Evolutionary conservation across 2,329 filamentous ascomycete species (phyloP), one percentile per base, ranked within the genome.

Genomic region (Ophiosphaerella korrae): DNA sequence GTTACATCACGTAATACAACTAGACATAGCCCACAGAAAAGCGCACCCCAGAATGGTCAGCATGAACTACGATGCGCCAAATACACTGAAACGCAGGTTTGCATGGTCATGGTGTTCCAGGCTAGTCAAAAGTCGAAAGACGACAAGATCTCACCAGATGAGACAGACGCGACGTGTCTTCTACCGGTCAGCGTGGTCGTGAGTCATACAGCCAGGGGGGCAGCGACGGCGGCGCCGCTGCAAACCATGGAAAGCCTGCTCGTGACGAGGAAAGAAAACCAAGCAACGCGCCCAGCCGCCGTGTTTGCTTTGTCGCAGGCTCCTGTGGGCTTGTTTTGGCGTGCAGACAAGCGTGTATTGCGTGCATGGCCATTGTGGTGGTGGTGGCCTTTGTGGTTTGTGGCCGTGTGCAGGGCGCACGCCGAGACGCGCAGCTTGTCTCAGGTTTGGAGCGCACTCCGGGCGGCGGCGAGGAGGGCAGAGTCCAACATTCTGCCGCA

Each of bases 201-300:
- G 61, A 64, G 61, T 64, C 61, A 64, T 64, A 55, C 32, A 48
- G 51, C 53, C 42, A 21, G 40, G 54, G 43, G 26, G 53, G 49
- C 60, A 54, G 55, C 49, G 42, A 49, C 31, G 42, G 32, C 50
- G 37, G 54, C 48, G 42, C 42, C 45, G 34, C 46, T 52, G 49
- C 48, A 50, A 49, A 53, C 50, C 47, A 56, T 48, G 50, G 43
- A 26, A 40, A 55, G 53, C 48, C 57, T 43, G 48, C 26, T 8
- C 26, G 11, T 2, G 26, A 4, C 52, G 42, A 21, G 35, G 11
- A 18, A 18, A 32, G 9, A n/a, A 35, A 43, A 38, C 41, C 32
- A 42, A 29, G 7, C 42, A 45, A 36, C 7, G 16, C 23, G 31
- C 40, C 11, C 24, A 26, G 23, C 21, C 45, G 42, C 48, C 13